These are phyloP conservation scores for Fusarium tuaranense DNA, from an alignment of 2,329 filamentous ascomycete genomes.

Conservation along the genomic window DNA sequence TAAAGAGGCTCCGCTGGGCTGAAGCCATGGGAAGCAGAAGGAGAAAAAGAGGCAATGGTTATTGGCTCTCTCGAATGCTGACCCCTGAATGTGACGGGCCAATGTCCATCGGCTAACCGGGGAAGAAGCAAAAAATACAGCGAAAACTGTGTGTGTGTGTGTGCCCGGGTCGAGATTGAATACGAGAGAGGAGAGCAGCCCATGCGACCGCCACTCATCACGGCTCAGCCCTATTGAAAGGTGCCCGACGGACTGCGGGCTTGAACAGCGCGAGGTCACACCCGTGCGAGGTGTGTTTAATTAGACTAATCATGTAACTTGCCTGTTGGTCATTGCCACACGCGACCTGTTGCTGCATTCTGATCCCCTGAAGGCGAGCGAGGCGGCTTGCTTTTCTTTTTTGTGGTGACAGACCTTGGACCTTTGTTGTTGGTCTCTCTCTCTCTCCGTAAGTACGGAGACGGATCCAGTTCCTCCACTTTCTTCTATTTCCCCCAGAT, in stretches of 20 bases:
- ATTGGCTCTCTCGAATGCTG: not conserved
- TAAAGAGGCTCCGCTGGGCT: not conserved
- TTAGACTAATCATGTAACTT: constrained; percentile 4
- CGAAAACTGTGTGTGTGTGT: not conserved
- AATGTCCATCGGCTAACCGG: not conserved
- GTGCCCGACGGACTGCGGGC: not conserved
- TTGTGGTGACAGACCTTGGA: no score
- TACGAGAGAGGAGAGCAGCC: constrained; percentile 7
- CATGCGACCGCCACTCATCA: constrained; percentile 18
- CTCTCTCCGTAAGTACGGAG: not conserved
- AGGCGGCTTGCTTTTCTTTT: not conserved
- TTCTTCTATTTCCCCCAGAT: not conserved
- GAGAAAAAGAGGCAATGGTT: not conserved
- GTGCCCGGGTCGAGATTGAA: not conserved
- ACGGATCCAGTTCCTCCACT: constrained; percentile 2
- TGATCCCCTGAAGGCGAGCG: constrained; percentile 1
- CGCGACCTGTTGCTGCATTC: constrained; percentile 43
- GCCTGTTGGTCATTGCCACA: constrained; percentile 16
- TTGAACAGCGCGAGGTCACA: not conserved
- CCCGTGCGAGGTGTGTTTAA: constrained; percentile 6
- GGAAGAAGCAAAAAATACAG: constrained; percentile 4
- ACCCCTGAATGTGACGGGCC: not conserved
- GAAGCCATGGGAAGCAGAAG: not conserved
- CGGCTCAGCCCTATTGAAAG: constrained; percentile 7
- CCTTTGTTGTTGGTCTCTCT: not conserved